Evolutionary conservation across 345 rosid species (phyloP), one percentile per base, ranked within the genome.

Genomic region (Arabidopsis suecica): DNA sequence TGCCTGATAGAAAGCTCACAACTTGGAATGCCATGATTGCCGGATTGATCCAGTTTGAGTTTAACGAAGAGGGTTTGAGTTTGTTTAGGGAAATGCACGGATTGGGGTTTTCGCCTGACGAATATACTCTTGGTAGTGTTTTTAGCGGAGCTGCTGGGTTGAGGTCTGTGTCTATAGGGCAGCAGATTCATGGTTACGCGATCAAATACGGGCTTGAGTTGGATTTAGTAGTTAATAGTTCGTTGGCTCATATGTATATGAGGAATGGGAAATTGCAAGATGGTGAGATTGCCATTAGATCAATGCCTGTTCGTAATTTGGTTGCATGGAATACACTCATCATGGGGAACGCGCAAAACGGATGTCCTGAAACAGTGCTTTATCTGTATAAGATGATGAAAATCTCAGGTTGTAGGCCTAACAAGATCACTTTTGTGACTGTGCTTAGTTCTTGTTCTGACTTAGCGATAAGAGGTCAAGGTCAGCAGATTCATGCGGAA

Each of bases 171-270:
- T 12, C 9, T 30, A 82, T 77, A 1, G 96, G 96, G 41, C 73
- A 62, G 78, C 93, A 87, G 82, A 82, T 87, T 72, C 96, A 86
- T 79, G 73, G 82, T 51, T 86, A 73, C 49, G 68, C 66, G 49
- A 64, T 82, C 34, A 91, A 86, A 77, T 80, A 68, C 42, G 97
- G 92, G 51, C 69, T 84, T 65, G 85, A 74, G 69, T 69, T 80
- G 53, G 59, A 87, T 79, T 72, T 85, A 74, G 81, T 87, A 45
- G 92, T 84, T 69, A 84, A 77, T 5, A 88, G 80, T 56, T 91
- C 96, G 7, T 72, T 91, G 73, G 90, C 91, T 73, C 93, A 88
- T 71, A 88, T 88, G 90, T 87, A 91, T 51, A 91, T 91, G 93
- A 87, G 82, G 68, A 68, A 81, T 79, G 87, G 89, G 41, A 72